phyloP scores from a whole-genome alignment of 805 yeast genomes.

The Schizosaccharomyces osmophilus region DNA sequence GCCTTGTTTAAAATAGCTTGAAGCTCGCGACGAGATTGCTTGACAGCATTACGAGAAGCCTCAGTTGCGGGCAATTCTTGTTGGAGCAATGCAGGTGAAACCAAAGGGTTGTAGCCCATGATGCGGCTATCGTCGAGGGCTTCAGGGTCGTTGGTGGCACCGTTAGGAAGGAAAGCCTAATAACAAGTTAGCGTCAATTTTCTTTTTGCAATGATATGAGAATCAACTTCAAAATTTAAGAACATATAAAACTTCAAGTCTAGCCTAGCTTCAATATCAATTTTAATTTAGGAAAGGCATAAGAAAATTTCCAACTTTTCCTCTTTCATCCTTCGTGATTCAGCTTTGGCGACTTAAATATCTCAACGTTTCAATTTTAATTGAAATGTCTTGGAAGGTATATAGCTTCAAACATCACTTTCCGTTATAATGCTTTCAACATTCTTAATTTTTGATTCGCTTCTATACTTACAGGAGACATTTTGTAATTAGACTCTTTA shows the following conservation, averaged over 20 bases:
- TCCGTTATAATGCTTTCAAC: no score
- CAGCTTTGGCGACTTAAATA: no score
- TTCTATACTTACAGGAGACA: no score
- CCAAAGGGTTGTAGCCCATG: constrained; percentile 78
- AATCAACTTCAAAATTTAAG: not conserved
- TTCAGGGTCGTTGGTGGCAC: not conserved
- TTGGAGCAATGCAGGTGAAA: constrained; percentile 77
- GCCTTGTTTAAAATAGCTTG: not conserved
- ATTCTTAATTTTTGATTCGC: no score
- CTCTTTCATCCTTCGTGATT: no score
- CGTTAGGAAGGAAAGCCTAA: constrained; percentile 1
- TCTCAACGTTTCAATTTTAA: no score
- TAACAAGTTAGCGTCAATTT: not conserved
- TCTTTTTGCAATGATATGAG: not conserved
- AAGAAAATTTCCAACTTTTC: no score
- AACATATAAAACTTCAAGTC: not conserved
- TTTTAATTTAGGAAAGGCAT: no score
- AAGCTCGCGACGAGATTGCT: not conserved
- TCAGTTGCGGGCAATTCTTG: constrained; percentile 39
- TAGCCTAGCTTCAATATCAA: no score
- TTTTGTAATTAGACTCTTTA: no score
- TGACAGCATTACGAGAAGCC: not conserved
- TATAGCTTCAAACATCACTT: no score
- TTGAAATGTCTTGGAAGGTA: no score
- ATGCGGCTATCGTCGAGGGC: constrained; percentile 25